Evolutionary conservation across 345 rosid species (phyloP).

Genomic region (Toxicodendron radicans): DNA sequence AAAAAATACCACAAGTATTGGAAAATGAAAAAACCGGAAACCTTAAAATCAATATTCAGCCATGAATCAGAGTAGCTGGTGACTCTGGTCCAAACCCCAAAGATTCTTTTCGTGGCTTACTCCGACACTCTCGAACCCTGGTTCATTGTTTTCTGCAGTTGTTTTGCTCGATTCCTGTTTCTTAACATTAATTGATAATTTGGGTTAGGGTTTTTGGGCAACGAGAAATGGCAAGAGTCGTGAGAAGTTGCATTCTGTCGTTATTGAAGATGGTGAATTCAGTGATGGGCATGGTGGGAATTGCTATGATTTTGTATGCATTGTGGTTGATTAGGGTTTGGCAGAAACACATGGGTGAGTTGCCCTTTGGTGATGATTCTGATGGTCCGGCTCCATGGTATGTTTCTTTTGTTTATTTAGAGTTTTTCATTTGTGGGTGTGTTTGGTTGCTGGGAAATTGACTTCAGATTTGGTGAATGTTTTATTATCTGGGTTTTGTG

Average conservation of each 20-base stretch:
- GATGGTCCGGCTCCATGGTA: constrained; percentile 70
- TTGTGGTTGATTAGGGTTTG: constrained; percentile 78
- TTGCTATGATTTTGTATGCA: constrained; percentile 65
- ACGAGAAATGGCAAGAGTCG: constrained; percentile 38
- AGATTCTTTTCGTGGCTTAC: not conserved
- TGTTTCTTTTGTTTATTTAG: not conserved
- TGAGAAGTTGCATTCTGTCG: constrained; percentile 75
- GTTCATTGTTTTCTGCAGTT: constrained; percentile 7
- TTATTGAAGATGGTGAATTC: constrained; percentile 74
- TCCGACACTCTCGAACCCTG: constrained; percentile 5
- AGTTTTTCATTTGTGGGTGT: not conserved
- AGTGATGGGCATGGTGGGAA: constrained; percentile 78
- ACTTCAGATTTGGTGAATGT: not conserved
- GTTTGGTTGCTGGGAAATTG: constrained; percentile 13
- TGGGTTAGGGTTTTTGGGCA: constrained; percentile 14
- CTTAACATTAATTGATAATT: not conserved
- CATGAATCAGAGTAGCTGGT: constrained; percentile 1
- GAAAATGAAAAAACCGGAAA: not conserved
- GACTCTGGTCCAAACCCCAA: not conserved
- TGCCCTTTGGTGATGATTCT: constrained; percentile 46
- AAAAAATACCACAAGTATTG: not conserved
- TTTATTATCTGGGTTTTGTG: not conserved
- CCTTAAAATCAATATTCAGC: not conserved
- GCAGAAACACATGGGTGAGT: constrained; percentile 56
- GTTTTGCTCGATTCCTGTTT: not conserved